Evolutionary conservation across 176 grass and related monocot genomes (phyloP).

Genomic region (Thalia dealbata): DNA sequence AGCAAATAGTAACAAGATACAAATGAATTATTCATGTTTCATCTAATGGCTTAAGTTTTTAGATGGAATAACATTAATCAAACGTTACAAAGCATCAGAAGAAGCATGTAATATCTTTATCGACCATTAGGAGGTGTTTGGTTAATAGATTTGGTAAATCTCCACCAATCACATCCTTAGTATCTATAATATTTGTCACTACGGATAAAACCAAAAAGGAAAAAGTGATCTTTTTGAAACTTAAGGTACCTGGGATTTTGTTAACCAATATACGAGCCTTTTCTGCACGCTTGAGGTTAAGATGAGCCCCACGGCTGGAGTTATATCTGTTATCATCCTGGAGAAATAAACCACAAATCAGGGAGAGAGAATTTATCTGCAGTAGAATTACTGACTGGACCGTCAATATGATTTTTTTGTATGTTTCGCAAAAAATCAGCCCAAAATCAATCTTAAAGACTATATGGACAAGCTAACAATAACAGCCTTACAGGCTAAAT

Average conservation of each 20-base stretch:
- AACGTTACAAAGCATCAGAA: not conserved
- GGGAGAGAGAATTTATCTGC: not conserved
- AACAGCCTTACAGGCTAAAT: not conserved
- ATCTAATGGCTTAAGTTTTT: no score
- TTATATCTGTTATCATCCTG: slow-evolving; percentile 99
- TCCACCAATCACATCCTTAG: no score
- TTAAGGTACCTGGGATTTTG: slow-evolving; percentile 81
- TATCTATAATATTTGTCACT: no score
- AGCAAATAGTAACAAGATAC: no score
- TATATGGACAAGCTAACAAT: no score
- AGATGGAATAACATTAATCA: no score
- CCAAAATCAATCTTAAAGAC: not conserved
- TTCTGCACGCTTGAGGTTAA: slow-evolving; percentile 97
- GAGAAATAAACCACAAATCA: slow-evolving; percentile 5
- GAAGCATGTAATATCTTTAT: not conserved
- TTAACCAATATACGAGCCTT: slow-evolving; percentile 93
- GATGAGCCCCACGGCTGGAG: slow-evolving; percentile 92
- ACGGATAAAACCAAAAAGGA: not conserved
- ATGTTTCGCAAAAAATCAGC: not conserved
- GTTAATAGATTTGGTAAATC: no score
- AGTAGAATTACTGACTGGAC: not conserved
- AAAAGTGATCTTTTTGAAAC: not conserved
- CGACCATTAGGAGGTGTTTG: no score
- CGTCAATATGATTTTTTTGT: not conserved
- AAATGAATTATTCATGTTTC: no score